Conservation (phyloP, 176 grass and related monocot genomes). For the Ampelocalamus luodianensis region DNA sequence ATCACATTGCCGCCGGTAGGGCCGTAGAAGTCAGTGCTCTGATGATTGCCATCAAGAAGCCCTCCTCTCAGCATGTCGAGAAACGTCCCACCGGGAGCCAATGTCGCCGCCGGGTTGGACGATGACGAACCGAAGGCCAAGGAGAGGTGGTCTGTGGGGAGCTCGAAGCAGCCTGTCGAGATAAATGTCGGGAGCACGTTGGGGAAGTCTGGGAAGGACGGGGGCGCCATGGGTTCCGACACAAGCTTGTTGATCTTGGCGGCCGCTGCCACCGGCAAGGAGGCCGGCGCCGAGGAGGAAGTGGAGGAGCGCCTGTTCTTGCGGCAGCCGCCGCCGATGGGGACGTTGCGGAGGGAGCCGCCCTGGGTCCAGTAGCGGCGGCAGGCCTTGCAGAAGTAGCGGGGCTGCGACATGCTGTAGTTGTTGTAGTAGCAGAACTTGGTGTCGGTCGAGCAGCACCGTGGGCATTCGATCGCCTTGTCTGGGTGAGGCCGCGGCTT, state of each 20-base stretch:
- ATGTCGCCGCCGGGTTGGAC: neutral
- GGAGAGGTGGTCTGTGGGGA: constrained; percentile 31
- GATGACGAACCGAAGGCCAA: neutral
- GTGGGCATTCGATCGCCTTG: constrained; percentile 52
- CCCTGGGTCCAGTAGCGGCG: constrained; percentile 58
- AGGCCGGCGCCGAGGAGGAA: neutral
- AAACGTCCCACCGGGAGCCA: neutral
- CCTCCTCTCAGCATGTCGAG: neutral
- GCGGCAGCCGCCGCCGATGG: constrained; percentile 43
- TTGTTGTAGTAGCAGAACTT: constrained; percentile 93
- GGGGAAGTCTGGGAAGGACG: constrained; percentile 22
- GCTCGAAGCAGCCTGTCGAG: neutral
- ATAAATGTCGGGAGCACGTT: constrained; percentile 13
- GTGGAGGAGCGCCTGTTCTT: constrained; percentile 41
- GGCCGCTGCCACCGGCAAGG: neutral
- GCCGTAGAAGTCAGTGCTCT: neutral
- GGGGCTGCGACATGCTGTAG: constrained; percentile 61
- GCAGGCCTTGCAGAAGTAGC: constrained; percentile 65
- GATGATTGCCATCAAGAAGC: neutral
- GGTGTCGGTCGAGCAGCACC: constrained; percentile 61
- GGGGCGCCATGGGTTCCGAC: constrained; percentile 1
- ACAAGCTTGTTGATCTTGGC: neutral
- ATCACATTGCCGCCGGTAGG: neutral
- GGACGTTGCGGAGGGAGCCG: constrained; percentile 49
- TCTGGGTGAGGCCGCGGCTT: constrained; percentile 53